Evolutionary conservation across 202 grass and related monocot genomes (phyloP).

Genomic region (Elaeis oleifera): DNA sequence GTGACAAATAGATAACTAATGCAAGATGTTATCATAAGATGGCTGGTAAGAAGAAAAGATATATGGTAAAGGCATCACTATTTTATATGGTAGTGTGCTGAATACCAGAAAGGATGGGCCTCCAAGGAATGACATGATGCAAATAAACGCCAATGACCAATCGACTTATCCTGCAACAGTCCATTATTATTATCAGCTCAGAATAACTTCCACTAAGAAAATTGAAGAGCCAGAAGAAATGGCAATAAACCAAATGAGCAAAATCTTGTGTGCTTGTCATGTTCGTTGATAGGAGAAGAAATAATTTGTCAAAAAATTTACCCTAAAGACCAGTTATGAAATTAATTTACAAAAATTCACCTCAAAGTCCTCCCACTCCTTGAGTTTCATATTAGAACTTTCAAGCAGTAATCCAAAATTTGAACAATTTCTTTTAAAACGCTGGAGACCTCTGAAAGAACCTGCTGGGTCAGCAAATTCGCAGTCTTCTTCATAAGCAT

Average conservation of each 20-base stretch:
- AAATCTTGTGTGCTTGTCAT: no score
- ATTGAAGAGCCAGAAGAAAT: not conserved
- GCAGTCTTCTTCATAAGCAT: constrained; percentile 68
- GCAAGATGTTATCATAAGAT: no score
- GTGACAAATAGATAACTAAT: no score
- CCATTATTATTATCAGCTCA: not conserved
- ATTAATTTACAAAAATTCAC: constrained; percentile 12
- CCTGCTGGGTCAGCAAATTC: constrained; percentile 82
- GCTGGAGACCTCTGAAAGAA: constrained; percentile 63
- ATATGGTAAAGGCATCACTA: no score
- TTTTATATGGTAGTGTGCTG: no score
- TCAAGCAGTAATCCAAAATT: constrained; percentile 86
- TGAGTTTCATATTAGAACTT: constrained; percentile 88
- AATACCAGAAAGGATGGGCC: constrained; percentile 82
- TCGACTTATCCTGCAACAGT: constrained; percentile 61
- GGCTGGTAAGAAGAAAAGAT: no score
- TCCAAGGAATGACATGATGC: constrained; percentile 95
- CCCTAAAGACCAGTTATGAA: not conserved
- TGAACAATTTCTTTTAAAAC: constrained; percentile 85
- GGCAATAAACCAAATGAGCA: no score
- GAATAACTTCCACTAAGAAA: not conserved
- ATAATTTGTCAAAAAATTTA: not conserved
- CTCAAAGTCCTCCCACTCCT: constrained; percentile 74
- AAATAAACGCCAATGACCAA: constrained; percentile 90
- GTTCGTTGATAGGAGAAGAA: not conserved